Evolutionary conservation across 192 early-diverging fungal species (phyloP).

Genomic region (Funneliformis geosporum): DNA sequence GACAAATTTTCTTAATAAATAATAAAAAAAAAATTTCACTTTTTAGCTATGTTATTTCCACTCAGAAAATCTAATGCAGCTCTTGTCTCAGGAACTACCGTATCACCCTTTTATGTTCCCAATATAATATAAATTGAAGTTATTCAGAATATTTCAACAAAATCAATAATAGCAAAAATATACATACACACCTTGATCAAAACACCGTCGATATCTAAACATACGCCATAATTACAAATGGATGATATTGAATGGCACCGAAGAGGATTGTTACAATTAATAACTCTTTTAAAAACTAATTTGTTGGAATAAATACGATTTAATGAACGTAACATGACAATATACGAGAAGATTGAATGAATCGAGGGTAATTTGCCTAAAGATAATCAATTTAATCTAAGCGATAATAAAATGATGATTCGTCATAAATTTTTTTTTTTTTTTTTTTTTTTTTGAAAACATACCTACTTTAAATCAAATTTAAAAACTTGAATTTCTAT

Average conservation of each 20-base stretch:
- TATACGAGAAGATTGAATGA: not conserved
- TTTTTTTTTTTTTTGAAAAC: no score
- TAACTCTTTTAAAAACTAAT: not conserved
- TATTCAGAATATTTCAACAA: not conserved
- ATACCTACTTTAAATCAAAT: no score
- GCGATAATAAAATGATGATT: no score
- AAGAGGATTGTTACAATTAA: not conserved
- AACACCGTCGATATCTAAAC: constrained; percentile 88
- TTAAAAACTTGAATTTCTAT: no score
- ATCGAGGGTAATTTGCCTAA: no score
- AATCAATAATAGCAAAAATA: not conserved
- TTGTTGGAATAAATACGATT: not conserved
- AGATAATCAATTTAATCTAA: no score
- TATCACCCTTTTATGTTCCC: constrained; percentile 53
- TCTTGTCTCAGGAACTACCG: constrained; percentile 64
- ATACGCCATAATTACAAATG: constrained; percentile 38
- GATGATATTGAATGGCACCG: not conserved
- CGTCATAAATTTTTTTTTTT: no score
- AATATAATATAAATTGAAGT: not conserved
- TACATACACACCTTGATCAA: constrained; percentile 64
- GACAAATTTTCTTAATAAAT: constrained; percentile 5
- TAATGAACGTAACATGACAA: not conserved
- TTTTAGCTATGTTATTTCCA: constrained; percentile 52
- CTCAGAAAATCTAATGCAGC: constrained; percentile 67
- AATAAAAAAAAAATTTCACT: constrained; percentile 30